Evolutionary conservation across 257 asterid genomes (phyloP), one percentile per base, ranked within the genome.

Genomic region (Paulownia fortunei): DNA sequence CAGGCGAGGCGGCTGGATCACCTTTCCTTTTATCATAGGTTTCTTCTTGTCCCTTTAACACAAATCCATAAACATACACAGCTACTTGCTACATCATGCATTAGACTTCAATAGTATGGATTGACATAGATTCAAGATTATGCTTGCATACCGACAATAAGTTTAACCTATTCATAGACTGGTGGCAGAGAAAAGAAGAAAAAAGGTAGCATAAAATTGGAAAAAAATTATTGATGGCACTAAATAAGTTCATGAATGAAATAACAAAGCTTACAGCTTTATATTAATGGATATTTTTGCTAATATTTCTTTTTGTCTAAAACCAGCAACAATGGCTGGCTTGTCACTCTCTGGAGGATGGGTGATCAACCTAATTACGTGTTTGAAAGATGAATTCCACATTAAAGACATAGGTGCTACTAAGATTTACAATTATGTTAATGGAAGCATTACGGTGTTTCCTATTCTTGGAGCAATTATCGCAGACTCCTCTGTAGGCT

Each of bases 331-430:
- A 9, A 84, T 85, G 89, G 87, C 89, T 1, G 87, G 90, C 0
- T 63, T 86, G 72, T 51, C 84, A 3, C 62, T 89, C 7, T 79
- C 87, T 6, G 95, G 92, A 83, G 92, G 95, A 82, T 83, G 89
- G 86, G 18, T 72, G 13, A 54, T 64, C 60, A 90, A 90, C 52
- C 76, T 90, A 19, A 88, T 90, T 3, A 91, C 88, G 11, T 90
- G 88, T 74, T 76, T 90, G 82, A 88, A 86, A 16, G 65, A 86
- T 76, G 95, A 90, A 44, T 90, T 83, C 83, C 86, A 88, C 54
- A 79, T 86, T 30, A 86, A 86, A 76, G 88, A 88, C 66, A 87
- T 88, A 46, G 80, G 80, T 69, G 92, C 95, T 8, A 92, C 95
- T 18, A 83, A 90, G 80, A 67, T 88, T 7, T 88, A 54, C 79